These are phyloP conservation scores for Rhynchosporium agropyri DNA, from an alignment of 2,329 filamentous ascomycete species.

Conservation along the genomic window DNA sequence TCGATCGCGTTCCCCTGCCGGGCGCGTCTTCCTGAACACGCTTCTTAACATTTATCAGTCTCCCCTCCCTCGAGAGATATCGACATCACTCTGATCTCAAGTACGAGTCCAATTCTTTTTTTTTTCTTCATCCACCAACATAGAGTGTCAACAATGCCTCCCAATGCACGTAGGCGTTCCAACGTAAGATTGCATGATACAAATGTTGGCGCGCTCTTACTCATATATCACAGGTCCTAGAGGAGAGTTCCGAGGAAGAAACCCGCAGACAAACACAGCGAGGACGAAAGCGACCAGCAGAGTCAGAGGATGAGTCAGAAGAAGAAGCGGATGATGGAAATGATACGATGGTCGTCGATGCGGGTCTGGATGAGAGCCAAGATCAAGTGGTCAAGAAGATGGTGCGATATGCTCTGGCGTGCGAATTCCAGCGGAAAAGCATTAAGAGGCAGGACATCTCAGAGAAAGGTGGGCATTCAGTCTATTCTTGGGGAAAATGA, in stretches of 20 bases:
- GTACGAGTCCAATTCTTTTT: background rate
- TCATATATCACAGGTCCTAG: conserved; percentile 30
- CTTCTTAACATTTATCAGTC: background rate
- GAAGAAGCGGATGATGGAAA: conserved; percentile 31
- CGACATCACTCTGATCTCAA: too few species aligned
- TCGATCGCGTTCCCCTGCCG: conserved; percentile 20
- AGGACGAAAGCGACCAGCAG: conserved; percentile 24
- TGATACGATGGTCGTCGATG: conserved; percentile 36
- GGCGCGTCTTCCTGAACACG: conserved; percentile 30
- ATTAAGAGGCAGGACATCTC: conserved; percentile 65
- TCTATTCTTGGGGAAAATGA: background rate
- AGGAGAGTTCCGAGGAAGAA: conserved; percentile 38
- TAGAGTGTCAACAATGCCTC: conserved; percentile 33
- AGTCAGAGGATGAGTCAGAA: conserved; percentile 38
- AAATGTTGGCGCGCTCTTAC: background rate
- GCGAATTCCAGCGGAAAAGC: conserved; percentile 62
- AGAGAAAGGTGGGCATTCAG: conserved; percentile 56
- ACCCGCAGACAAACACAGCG: conserved; percentile 34
- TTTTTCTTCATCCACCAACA: background rate
- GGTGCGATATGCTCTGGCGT: conserved; percentile 69
- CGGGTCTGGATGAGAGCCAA: conserved; percentile 27
- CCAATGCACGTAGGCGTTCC: conserved; percentile 33
- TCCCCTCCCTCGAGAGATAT: background rate
- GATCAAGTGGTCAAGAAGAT: conserved; percentile 64
- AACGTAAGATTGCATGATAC: conserved; percentile 26